Evolutionary conservation across 306 rosid species (phyloP).

Genomic region (Mucuna pruriens): DNA sequence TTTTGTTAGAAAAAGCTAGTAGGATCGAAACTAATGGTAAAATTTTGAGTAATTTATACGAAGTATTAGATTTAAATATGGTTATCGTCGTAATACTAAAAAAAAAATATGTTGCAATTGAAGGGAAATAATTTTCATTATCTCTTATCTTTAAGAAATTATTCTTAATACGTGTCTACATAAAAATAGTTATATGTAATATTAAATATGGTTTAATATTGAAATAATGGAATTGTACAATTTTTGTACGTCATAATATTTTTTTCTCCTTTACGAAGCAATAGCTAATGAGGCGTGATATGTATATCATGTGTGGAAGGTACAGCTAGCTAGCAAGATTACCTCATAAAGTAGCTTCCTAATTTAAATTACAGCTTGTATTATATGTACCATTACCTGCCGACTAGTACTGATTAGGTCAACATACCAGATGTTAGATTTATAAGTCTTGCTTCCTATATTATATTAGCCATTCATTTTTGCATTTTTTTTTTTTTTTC

Average conservation of each 20-base stretch:
- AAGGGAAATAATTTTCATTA: neutral
- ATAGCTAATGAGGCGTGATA: conserved; percentile 42
- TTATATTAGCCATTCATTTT: neutral
- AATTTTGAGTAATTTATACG: no score
- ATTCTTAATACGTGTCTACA: neutral
- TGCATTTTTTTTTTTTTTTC: neutral
- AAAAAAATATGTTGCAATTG: no score
- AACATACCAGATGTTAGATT: neutral
- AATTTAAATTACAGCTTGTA: conserved; percentile 19
- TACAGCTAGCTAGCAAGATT: conserved; percentile 24
- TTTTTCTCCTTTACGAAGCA: conserved; percentile 40
- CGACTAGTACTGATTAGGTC: conserved; percentile 25
- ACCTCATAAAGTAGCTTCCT: conserved; percentile 13
- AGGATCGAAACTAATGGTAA: no score
- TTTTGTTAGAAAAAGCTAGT: no score
- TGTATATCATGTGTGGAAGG: conserved; percentile 38
- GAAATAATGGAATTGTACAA: neutral
- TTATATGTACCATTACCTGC: neutral
- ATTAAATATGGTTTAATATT: neutral
- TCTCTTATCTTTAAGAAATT: neutral
- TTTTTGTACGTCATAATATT: neutral
- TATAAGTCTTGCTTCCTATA: neutral
- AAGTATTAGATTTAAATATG: no score
- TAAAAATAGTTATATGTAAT: neutral
- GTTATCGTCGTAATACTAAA: no score